Evolutionary conservation across 148 eudicot species (phyloP).

Genomic region (Fagopyrum homotropicum): DNA sequence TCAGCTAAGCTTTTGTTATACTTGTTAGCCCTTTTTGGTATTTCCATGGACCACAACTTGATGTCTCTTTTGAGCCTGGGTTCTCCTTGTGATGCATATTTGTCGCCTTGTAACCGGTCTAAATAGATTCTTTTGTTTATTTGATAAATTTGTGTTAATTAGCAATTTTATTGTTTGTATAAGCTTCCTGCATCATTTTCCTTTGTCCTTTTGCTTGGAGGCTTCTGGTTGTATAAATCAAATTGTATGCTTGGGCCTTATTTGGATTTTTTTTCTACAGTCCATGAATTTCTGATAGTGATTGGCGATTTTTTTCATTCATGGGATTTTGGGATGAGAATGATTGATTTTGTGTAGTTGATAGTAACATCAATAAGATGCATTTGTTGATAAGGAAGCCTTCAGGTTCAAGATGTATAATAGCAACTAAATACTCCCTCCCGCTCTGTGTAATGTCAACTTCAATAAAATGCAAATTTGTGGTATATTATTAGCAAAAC

Average conservation of each 20-base stretch:
- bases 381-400: too few species aligned
- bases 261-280: neutral
- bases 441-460: neutral
- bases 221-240: neutral
- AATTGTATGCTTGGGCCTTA: neutral
- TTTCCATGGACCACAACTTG: too few species aligned
- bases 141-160: neutral
- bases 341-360: too few species aligned
- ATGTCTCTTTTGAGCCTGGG: too few species aligned
- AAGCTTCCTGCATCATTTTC: neutral
- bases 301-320: neutral
- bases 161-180: neutral
- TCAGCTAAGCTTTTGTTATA: too few species aligned
- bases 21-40: too few species aligned
- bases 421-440: neutral
- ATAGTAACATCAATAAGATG: too few species aligned
- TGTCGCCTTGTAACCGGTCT: neutral
- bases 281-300: neutral
- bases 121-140: constrained; percentile 3
- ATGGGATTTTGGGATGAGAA: constrained; percentile 3
- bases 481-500: neutral
- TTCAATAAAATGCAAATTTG: neutral
- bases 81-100: neutral
- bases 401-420: too few species aligned
- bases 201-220: constrained; percentile 8